Percentiles rank a stretch among this genome's conserved stretches.
Conservation (phyloP, 805 yeast genomes). For the Kazachstania bromeliacearum region DNA sequence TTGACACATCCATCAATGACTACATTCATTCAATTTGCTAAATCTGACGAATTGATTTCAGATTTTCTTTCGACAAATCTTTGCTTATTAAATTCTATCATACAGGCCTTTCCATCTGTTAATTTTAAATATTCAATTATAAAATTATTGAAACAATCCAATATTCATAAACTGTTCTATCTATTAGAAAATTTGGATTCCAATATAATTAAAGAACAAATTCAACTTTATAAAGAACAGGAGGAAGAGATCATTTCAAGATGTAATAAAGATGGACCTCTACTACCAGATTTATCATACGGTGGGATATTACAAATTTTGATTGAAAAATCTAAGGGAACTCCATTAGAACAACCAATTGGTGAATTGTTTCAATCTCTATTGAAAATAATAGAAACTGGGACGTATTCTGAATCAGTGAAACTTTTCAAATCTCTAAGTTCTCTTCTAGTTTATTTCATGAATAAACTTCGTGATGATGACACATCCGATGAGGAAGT, state of each 20-base stretch:
- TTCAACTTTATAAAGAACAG: constrained; percentile 39
- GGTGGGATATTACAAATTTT: constrained; percentile 16
- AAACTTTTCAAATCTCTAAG: constrained; percentile 37
- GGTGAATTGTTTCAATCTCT: constrained; percentile 46
- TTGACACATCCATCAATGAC: not conserved
- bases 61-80: constrained; percentile 68
- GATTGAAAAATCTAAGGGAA: constrained; percentile 31
- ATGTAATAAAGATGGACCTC: constrained; percentile 29
- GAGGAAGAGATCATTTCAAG: constrained; percentile 30
- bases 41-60: constrained; percentile 10
- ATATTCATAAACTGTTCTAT: constrained; percentile 43
- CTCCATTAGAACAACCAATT: constrained; percentile 60
- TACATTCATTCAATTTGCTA: constrained; percentile 8
- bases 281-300: constrained; percentile 17
- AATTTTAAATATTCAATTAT: constrained; percentile 43
- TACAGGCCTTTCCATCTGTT: constrained; percentile 33
- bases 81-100: constrained; percentile 58
- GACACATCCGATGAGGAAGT: too few relatives aligned
- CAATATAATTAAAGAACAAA: constrained; percentile 55
- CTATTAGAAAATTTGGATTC: constrained; percentile 44
- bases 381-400: constrained; percentile 43
- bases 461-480: constrained; percentile 41
- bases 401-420: constrained; percentile 40
- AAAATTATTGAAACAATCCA: constrained; percentile 49
- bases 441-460: constrained; percentile 54